Evolutionary conservation across 331 rosid species (phyloP).

Genomic region (Erythrophleum ivorense): DNA sequence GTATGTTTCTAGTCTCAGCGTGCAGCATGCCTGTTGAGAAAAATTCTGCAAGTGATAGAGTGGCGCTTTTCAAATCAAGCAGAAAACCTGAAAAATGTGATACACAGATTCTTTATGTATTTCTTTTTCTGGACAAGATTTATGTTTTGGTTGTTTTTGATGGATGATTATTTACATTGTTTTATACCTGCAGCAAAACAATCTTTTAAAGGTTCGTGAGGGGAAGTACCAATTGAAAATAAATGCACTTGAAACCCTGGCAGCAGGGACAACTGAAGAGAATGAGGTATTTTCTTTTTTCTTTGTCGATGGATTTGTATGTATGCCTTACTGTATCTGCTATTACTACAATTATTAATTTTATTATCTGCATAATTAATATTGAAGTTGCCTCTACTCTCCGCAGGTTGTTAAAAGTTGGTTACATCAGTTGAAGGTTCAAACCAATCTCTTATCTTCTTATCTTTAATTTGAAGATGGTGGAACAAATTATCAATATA

Average conservation of each 20-base stretch:
- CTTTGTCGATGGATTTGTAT: slow-evolving; percentile 26
- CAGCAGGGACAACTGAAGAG: slow-evolving; percentile 80
- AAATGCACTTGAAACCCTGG: slow-evolving; percentile 82
- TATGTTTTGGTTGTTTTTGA: slow-evolving; percentile 35
- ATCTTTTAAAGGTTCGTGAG: slow-evolving; percentile 77
- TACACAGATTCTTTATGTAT: slow-evolving; percentile 16
- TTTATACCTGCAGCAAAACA: slow-evolving; percentile 72
- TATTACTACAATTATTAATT: background rate
- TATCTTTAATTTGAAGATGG: slow-evolving; percentile 42
- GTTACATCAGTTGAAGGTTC: slow-evolving; percentile 87
- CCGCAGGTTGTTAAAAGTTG: slow-evolving; percentile 74
- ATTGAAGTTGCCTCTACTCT: slow-evolving; percentile 37
- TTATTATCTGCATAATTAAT: slow-evolving; percentile 34
- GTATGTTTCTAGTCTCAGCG: slow-evolving; percentile 57
- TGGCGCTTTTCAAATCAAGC: slow-evolving; percentile 72
- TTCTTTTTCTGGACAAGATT: background rate
- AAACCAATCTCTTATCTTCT: slow-evolving; percentile 29
- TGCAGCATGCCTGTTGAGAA: slow-evolving; percentile 72
- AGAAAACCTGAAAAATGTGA: slow-evolving; percentile 78
- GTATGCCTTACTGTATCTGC: background rate
- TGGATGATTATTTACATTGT: slow-evolving; percentile 40
- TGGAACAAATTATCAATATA: slow-evolving; percentile 10
- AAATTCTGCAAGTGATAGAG: slow-evolving; percentile 78
- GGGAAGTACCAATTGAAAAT: slow-evolving; percentile 77
- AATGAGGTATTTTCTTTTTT: slow-evolving; percentile 70